These are phyloP conservation scores for Komagataella phaffii DNA, from an alignment of 805 yeast species.

Conservation along the genomic window DNA sequence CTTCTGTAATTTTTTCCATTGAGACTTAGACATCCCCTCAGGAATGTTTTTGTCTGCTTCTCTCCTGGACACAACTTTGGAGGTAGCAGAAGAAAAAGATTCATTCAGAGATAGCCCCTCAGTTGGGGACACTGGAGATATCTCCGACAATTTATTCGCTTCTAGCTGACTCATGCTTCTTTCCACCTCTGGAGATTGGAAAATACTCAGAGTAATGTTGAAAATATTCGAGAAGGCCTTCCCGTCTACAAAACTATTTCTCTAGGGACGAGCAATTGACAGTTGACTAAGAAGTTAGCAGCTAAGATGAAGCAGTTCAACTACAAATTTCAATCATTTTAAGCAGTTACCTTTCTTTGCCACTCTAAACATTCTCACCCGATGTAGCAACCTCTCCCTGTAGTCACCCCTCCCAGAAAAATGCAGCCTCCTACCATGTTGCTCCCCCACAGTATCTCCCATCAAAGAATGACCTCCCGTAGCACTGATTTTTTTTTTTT, in stretches of 20 bases:
- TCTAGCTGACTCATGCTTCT: neutral
- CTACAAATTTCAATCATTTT: no score
- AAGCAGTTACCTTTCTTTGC: no score
- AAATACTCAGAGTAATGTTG: no score
- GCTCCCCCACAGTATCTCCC: neutral
- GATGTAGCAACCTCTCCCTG: no score
- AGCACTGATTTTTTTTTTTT: neutral
- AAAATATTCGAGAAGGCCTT: neutral
- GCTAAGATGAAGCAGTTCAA: no score
- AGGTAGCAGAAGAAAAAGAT: neutral
- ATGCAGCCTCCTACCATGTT: neutral
- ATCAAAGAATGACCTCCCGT: neutral
- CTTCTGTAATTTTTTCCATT: neutral
- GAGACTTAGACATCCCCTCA: neutral
- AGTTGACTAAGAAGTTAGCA: no score
- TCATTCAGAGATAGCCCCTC: neutral
- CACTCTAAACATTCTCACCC: no score
- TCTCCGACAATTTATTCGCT: neutral
- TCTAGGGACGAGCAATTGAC: no score
- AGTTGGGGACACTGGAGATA: neutral
- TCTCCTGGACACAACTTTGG: slow-evolving; percentile 49
- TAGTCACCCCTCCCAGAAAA: no score
- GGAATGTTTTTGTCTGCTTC: slow-evolving; percentile 21
- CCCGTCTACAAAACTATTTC: neutral
- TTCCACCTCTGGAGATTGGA: neutral